phyloP scores from a whole-genome alignment of 768 basidiomycete species.

The Leucocoprinus sp. region DNA sequence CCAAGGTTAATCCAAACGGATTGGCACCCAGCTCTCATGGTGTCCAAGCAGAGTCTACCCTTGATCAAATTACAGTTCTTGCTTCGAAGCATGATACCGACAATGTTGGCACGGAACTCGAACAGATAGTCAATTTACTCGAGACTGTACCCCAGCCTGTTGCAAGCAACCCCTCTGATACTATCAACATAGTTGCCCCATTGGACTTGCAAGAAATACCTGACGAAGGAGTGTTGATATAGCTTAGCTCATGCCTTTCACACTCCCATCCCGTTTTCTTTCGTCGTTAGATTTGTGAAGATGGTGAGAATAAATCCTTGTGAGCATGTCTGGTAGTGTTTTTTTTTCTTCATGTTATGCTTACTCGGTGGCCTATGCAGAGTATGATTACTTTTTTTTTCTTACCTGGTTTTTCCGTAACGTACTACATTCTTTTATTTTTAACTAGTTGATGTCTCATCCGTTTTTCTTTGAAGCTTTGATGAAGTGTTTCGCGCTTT shows the following conservation, averaged over 20 bases:
- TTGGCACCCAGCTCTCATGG: too few relatives aligned
- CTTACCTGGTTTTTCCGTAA: too few relatives aligned
- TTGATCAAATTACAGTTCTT: constrained; percentile 1
- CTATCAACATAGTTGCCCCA: constrained; percentile 37
- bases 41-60: neutral
- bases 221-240: constrained; percentile 27
- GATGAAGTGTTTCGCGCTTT: neutral
- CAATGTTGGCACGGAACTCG: constrained; percentile 35
- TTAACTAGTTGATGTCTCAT: neutral
- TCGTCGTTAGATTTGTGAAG: neutral
- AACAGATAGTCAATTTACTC: constrained; percentile 60
- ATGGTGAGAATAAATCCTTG: too few relatives aligned
- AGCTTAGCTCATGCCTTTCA: neutral
- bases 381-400: too few relatives aligned
- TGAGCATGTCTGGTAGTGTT: too few relatives aligned
- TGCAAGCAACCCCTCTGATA: constrained; percentile 32
- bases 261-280: constrained; percentile 4
- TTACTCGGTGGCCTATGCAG: too few relatives aligned
- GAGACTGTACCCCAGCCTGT: constrained; percentile 30
- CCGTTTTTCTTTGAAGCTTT: neutral
- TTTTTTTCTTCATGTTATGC: too few relatives aligned
- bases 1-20: too few relatives aligned
- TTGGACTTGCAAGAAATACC: constrained; percentile 49
- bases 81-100: constrained; percentile 7
- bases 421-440: neutral